Evolutionary conservation across 257 asterid genomes (phyloP).

Genomic region (Petrea volubilis): DNA sequence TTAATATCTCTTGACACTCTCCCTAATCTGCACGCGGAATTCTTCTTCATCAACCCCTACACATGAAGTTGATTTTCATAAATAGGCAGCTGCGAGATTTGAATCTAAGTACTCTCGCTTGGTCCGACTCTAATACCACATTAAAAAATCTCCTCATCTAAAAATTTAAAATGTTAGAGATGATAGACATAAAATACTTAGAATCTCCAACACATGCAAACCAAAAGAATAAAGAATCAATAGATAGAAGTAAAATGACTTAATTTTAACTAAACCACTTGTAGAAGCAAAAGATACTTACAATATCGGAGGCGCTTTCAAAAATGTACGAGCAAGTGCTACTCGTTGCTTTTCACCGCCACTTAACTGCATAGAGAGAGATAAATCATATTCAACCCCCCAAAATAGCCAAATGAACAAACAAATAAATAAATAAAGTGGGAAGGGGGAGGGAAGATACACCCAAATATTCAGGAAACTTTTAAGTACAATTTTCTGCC

Average conservation of each 20-base stretch:
- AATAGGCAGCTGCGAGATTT: too few species aligned
- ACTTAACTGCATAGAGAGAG: slow-evolving; percentile 68
- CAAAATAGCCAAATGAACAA: too few species aligned
- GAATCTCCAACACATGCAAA: background rate
- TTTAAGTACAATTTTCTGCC: background rate
- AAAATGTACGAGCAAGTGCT: slow-evolving; percentile 95
- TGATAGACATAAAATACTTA: too few species aligned
- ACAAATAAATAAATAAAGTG: too few species aligned
- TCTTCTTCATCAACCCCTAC: too few species aligned
- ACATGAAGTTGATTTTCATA: too few species aligned
- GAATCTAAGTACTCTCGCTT: too few species aligned
- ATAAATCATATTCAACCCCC: background rate
- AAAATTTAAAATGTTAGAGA: too few species aligned
- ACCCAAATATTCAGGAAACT: slow-evolving; percentile 3
- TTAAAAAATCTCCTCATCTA: too few species aligned
- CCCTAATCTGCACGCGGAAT: too few species aligned
- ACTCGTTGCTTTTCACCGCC: slow-evolving; percentile 99
- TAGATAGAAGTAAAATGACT: slow-evolving; percentile 1
- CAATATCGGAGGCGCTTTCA: slow-evolving; percentile 93
- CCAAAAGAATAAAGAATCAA: slow-evolving; percentile 7
- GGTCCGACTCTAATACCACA: too few species aligned
- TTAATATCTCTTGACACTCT: too few species aligned
- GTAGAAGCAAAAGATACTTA: slow-evolving; percentile 42
- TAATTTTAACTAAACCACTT: background rate
- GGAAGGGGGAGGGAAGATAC: background rate